phyloP scores from a whole-genome alignment of 2,329 filamentous ascomycete species.

The Nakataea oryzae region DNA sequence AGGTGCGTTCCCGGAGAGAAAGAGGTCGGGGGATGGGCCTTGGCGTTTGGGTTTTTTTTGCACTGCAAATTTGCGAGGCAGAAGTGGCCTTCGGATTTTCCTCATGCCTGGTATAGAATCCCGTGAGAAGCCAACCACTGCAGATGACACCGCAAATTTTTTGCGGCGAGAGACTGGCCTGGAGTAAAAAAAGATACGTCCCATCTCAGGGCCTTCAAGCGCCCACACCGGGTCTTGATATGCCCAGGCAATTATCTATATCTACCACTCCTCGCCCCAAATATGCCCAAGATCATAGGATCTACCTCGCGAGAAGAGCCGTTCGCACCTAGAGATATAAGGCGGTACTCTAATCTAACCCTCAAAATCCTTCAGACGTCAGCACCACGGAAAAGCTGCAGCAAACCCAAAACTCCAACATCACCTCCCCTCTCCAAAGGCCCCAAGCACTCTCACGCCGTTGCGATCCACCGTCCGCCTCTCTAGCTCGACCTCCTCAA shows the following conservation, averaged over 20 bases:
- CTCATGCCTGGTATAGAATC: not conserved
- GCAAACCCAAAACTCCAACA: not conserved
- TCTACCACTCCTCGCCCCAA: not conserved
- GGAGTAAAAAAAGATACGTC: not conserved
- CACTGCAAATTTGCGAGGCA: not conserved
- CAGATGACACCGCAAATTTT: not conserved
- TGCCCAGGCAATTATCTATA: too few relatives aligned
- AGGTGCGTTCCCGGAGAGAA: not conserved
- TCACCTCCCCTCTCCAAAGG: not conserved
- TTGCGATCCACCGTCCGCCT: slow-evolving; percentile 9
- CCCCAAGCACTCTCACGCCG: slow-evolving; percentile 8
- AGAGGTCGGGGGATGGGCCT: not conserved
- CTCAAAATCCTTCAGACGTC: not conserved
- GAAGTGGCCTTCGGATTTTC: not conserved
- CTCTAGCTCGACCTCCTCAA: slow-evolving; percentile 16
- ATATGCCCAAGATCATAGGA: not conserved
- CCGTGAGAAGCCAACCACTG: not conserved
- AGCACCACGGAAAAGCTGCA: not conserved
- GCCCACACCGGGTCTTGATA: not conserved
- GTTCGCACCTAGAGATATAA: not conserved
- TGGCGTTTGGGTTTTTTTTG: not conserved
- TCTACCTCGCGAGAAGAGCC: not conserved
- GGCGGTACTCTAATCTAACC: not conserved
- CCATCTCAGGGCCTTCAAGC: too few relatives aligned
- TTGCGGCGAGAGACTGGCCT: not conserved